Percentiles rank a stretch among this genome's conserved stretches.
These are phyloP conservation scores for Alternaria arbusti DNA, from an alignment of 2,329 filamentous ascomycete species.

Conservation along the genomic window DNA sequence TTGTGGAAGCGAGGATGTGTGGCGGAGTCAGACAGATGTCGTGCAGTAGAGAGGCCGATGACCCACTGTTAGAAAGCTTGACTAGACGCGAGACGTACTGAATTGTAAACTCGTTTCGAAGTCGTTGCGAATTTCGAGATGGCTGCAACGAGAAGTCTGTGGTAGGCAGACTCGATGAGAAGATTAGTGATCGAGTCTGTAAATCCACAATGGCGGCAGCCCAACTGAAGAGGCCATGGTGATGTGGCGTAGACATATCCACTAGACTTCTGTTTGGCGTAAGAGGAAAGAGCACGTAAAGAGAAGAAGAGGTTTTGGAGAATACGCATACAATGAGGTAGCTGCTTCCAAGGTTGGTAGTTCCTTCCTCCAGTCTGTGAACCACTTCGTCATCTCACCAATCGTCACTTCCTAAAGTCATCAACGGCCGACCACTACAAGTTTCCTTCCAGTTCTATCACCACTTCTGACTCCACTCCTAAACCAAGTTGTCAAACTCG, in stretches of 20 bases:
- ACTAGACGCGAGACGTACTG: not conserved
- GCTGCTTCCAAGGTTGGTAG: not conserved
- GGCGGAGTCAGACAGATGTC: constrained; percentile 1
- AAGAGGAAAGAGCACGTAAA: not conserved
- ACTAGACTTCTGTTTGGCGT: not conserved
- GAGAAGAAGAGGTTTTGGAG: not conserved
- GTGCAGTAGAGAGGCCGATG: constrained; percentile 2
- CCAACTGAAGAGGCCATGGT: not conserved
- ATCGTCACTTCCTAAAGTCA: not conserved
- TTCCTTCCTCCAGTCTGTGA: not conserved
- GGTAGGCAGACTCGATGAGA: not conserved
- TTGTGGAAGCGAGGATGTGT: not conserved
- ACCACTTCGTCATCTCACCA: not conserved
- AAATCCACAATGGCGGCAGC: not conserved
- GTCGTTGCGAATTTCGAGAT: not conserved
- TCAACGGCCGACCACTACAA: not conserved
- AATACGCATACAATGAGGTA: not conserved
- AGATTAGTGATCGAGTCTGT: not conserved
- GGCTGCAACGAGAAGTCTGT: not conserved
- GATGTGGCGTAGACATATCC: not conserved
- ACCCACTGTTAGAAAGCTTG: constrained; percentile 4
- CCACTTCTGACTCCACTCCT: not conserved
- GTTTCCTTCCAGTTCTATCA: not conserved
- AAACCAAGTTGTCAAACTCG: not conserved
- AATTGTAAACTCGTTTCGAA: not conserved